Evolutionary conservation across 1,139 yeast species (phyloP), one percentile per base, ranked within the genome.

Genomic region (Scheffersomyces cryptocercus): DNA sequence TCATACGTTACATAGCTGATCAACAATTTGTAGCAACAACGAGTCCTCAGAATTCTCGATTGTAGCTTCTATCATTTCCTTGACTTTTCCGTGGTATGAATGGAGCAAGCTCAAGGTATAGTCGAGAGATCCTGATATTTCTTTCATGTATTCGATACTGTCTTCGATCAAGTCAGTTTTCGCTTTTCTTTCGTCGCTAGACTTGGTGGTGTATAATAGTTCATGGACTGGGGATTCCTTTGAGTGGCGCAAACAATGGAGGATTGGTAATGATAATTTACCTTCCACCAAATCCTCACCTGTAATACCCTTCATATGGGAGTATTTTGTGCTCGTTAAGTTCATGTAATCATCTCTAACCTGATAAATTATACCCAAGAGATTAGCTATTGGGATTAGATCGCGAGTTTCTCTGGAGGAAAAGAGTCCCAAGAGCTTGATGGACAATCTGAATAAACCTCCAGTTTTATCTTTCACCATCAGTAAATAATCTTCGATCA

Each of bases 391-490:
- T 5, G 85, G 81, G 0, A 83, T 73, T 37, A 83, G 63, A 39
- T 58, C 57, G n/a, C n/a, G 11, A 5, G n/a, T 15, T 14, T 12
- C 6, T 11, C 24, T 13, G 24, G 45, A 44, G 4, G 59, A 49
- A 44, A 61, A 62, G 13, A 57, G 48, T 51, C 75, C 83, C 76
- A 90, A 73, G 31, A 90, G 65, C 47, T 83, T 68, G 3, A 85
- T 81, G 0, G 93, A 83, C 34, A 90, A 68, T 45, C 97, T 72
- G 58, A 89, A 86, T 29, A 90, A 67, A 0, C 97, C 97, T 1
- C 96, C 96, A 0, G 97, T 90, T 58, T 90, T 90, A 59, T 88
- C 82, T 75, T 79, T 79, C 13, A 87, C 95, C 97, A 91, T 91
- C 37, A 74, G 73, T 34, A 83, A 62, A 58, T 91, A 90, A 54